Evolutionary conservation across 2,329 filamentous ascomycete genomes (phyloP), one percentile per base, ranked within the genome.

Genomic region (Periconia macrospinosa): DNA sequence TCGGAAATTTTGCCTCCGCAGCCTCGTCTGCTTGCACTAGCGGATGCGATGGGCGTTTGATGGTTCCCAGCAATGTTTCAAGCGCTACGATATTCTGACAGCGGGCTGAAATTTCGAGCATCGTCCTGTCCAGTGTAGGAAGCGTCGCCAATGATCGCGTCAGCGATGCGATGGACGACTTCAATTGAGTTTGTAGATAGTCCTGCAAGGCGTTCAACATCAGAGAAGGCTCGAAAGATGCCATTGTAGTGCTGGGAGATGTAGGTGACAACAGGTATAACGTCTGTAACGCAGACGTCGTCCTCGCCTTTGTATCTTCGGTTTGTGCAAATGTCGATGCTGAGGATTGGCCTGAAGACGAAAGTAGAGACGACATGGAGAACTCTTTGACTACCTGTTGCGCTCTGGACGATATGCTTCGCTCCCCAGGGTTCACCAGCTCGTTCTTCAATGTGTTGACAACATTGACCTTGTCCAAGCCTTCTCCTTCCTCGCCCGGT

Each of bases 61-160:
- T 87, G 3, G 80, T 78, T 47, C 86, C 84, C 7, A 97, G 84
- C 2, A 97, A 83, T 1, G 86, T 79, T 76, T 96, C 91, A 2
- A 97, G 78, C 0, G 91, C 91, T n/a, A 96, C 86, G 40, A 97
- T 85, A 67, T 95, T 96, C 70, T 96, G 92, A 69, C 93, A 97
- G 44, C 90, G 83, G 6, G 87, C 86, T 7, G 90, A 89, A 19
- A 96, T 86, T 65, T 97, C 94, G 15, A 85, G 79, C 1, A 97
- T 80, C 0, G 91, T 89, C 48, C 91, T 84, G 45, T 97, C 92
- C 30, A 97, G 81, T 0, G 84, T 88, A 0, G 93, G 90, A 2
- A 97, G 80, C 53, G 91, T 89, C 3, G 88, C 86, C 15, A 99
- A 81, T 0, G 90, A 87, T 19, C 92, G 82, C 1, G 89, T 81